Evolutionary conservation across 2,329 filamentous ascomycete species (phyloP), one percentile per base, ranked within the genome.

Genomic region (Pyrenophora teres): DNA sequence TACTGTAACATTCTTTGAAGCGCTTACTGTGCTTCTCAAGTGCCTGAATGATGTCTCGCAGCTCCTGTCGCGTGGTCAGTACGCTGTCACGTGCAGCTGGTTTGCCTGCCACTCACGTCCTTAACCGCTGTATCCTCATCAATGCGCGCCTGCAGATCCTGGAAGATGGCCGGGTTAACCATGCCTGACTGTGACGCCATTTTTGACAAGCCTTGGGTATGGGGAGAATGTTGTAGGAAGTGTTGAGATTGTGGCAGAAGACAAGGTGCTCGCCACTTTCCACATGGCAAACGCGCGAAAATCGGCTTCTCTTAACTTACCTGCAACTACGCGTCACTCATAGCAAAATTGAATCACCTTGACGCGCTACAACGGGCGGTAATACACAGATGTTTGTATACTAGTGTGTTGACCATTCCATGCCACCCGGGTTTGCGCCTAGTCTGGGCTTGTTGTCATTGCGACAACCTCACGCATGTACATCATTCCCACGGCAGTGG

Each of bases 151-250:
- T 97, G 93, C 56, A 99, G 86, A 64, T 88, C 83, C 69, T 92
- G 85, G 75, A 97, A 97, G 73, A 97, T 90, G 60, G 83, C 82
- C 54, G 90, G 87, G 72, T 95, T 87, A 67, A 94, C 86, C 81
- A 88, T 84, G 50, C 76, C 77, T 45, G 74, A 61, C 46, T 59
- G 62, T 19, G 55, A 61, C 37, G 62, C 62, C 70, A 74, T 73
- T 73, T 18, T 45, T 50, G 42, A 25, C 13, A 19, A 3, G 31
- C 16, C 3, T 40, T 8, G 8, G 8, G 36, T 13, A 5, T 25
- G 30, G 30, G 27, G 6, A 40, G 9, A 8, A 19, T 25, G 19
- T 15, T 33, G 7, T 18, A n/a, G 27, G 12, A 12, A 39, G 7
- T 15, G 31, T 25, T 32, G 27, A 3, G 19, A 31, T 33, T 25